A percentile compares a stretch with the other conserved stretches of the same genome.
phyloP scores from a whole-genome alignment of 345 rosid species.

The Carallia pectinifolia region DNA sequence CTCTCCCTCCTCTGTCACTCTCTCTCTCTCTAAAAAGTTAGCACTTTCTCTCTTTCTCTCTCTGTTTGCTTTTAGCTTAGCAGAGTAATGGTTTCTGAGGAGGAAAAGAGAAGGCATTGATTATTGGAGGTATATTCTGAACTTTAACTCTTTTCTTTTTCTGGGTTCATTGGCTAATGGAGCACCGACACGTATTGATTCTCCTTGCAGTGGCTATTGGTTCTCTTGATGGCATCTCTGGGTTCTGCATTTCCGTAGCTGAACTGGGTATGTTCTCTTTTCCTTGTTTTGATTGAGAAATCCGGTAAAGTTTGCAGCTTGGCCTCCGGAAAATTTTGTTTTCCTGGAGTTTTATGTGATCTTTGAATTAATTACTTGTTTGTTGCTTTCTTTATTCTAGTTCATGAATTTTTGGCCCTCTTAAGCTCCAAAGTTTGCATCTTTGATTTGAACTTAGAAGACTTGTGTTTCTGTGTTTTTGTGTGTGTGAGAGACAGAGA shows the following conservation, averaged over 20 bases:
- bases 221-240: slow-evolving; percentile 13
- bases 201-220: neutral
- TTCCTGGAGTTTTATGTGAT: neutral
- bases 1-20: neutral
- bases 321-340: slow-evolving; percentile 8
- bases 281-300: neutral
- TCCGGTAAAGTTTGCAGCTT: slow-evolving; percentile 16
- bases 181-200: slow-evolving; percentile 36
- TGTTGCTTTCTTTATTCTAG: neutral
- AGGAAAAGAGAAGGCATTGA: slow-evolving; percentile 5
- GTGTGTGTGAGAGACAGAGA: neutral
- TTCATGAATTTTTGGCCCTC: neutral
- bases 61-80: slow-evolving; percentile 5
- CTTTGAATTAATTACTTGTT: neutral
- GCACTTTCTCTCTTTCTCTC: neutral
- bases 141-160: neutral
- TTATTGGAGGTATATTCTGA: neutral
- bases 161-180: slow-evolving; percentile 3
- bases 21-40: neutral
- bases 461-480: too few species aligned
- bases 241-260: slow-evolving; percentile 23
- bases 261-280: slow-evolving; percentile 19
- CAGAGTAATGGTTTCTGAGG: neutral
- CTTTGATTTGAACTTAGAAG: neutral
- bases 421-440: neutral